Conservation (phyloP, 2,329 filamentous ascomycete species). For the Fusarium algeriense region DNA sequence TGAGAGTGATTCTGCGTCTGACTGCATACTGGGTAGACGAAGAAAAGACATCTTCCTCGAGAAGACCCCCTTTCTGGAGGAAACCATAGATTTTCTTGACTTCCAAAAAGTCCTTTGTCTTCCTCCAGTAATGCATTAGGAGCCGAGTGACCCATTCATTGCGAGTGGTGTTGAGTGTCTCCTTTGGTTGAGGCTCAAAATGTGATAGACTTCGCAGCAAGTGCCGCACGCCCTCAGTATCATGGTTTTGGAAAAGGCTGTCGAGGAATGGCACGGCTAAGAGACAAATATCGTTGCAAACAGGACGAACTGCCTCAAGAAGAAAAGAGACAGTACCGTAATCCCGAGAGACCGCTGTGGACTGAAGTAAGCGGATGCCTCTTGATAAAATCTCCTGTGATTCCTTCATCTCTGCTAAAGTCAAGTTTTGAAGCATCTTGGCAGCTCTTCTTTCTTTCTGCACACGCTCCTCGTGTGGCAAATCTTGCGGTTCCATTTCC, state of each 20-base stretch:
- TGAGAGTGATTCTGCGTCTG: constrained; percentile 46
- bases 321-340: constrained; percentile 35
- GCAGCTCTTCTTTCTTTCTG: constrained; percentile 31
- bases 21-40: constrained; percentile 45
- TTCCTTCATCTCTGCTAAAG: constrained; percentile 23
- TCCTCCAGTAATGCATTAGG: constrained; percentile 46
- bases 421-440: constrained; percentile 34
- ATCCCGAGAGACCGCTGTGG: constrained; percentile 28
- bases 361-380: constrained; percentile 45
- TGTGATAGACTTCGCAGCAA: constrained; percentile 32
- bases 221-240: constrained; percentile 31
- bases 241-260: constrained; percentile 21
- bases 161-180: constrained; percentile 8
- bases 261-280: constrained; percentile 43
- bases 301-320: constrained; percentile 39
- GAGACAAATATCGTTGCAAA: constrained; percentile 42
- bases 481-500: constrained; percentile 20
- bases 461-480: background rate
- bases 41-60: constrained; percentile 32
- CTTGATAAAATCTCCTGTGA: constrained; percentile 26
- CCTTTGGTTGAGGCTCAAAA: constrained; percentile 4
- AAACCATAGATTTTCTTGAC: constrained; percentile 47
- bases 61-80: constrained; percentile 49
- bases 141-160: constrained; percentile 42
- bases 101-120: constrained; percentile 36